Evolutionary conservation across 225 moss, liverwort and hornwort species (phyloP), one percentile per base, ranked within the genome.

Genomic region (Rhytidiadelphus loreus): DNA sequence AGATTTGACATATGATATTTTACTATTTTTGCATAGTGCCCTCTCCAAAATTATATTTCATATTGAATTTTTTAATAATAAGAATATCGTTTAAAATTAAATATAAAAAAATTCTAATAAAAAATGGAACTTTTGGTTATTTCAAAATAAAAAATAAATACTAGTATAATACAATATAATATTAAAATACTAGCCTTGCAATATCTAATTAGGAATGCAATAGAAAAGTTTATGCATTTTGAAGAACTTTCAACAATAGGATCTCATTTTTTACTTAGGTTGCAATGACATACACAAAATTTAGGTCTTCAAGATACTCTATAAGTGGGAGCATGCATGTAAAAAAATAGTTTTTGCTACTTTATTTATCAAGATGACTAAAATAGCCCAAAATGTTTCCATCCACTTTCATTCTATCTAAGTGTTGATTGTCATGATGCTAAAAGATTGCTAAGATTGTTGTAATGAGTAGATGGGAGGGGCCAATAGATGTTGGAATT

Each of bases 261-360:
- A 53, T 33, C 2, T 52, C 8, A 76, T 52, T 22, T 8, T 33
- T 52, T 2, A 50, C 32, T 50, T 74, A 2, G 10, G 1, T 50
- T 19, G 11, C 2, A 74, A 32, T 74, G 48, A 48, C 1, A 17
- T 29, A 12, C 0, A 4, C 4, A 44, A 17, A 18, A 30, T 1
- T 32, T 32, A 19, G 12, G 12, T 33, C 2, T 32, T 32, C 2
- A 50, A 50, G 1, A 17, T 6, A 17, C 0, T 29, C 0, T 0
- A 44, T 17, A 0, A 72, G 3, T 44, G 5, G 9, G 2, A 72
- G 16, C 10, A 71, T 9, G 8, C 3, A 26, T 71, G 13, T 9
- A 71, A 24, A 0, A 44, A 44, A 41, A 1, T 4, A 25, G 0
- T 12, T 70, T 25, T 70, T 70, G 5, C 41, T 41, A 70, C 5